Base-by-base conservation (phyloP, 108 stramenopile species). In the Craspedostauros australis region DNA sequence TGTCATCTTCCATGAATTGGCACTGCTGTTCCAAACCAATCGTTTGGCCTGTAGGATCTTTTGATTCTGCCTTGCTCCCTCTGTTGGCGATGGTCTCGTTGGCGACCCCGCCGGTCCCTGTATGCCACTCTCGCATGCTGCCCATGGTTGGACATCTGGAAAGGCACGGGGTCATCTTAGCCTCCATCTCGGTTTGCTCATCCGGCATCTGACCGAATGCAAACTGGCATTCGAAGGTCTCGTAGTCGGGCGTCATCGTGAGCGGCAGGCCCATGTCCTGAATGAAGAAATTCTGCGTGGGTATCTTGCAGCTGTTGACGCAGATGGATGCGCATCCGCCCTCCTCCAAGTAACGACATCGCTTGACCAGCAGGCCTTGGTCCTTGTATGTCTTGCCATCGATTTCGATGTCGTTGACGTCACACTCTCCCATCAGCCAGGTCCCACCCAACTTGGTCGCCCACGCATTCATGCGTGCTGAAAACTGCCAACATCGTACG, bases 301-400 rank as follows among this genome's bases (percentile, higher is more conserved):
- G 95, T 44, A 96, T 76, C 68, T 96, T 96, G 60, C 95, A 96
- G 0, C 71, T 59, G 57, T 96, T 96, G 51, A 96, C 86, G 64
- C 95, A 96, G 2, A 95, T 67, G 5, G 77, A 80, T 1, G 93
- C 95, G 62, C 95, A 96, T 12, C 79, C 83, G 4, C 80, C 70
- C 40, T 89, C 86, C 50, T 96, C 95, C 20, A 96, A 58, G 52
- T 90, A 96, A 22, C 95, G 84, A 74, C 95, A 96, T 34, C 95
- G 82, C 50, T 93, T 86, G 9, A 96, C 91, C 18, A 87, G 37
- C 25, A 95, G 57, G 23, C 90, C 88, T 46, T 92, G 90, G 21
- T 68, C 47, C 51, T 75, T 72, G 23, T 70, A 80, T 20, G 67
- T 55, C 12, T 55, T 63, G 16, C 50, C 78, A 25, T 57, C 56